Base-by-base conservation (phyloP, 257 asterid genomes). In the Eucommia ulmoides region DNA sequence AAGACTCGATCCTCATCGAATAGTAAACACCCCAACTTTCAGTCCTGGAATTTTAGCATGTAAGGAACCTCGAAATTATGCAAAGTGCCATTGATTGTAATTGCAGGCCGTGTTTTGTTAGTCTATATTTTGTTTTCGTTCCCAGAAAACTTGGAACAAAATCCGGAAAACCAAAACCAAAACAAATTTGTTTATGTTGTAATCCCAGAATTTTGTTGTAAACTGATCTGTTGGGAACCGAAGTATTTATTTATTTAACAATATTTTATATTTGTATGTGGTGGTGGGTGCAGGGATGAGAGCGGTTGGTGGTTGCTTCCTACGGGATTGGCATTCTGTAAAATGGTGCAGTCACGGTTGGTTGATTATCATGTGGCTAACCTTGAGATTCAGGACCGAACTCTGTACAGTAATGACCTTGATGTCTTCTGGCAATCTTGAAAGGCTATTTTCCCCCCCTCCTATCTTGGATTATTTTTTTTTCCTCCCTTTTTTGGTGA, bases 281-380 rank as follows among this genome's bases (percentile, higher is more conserved):
- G 41, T 49, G 12, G 20, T 58, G 18, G 38, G 26, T 42, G 45
- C 73, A 87, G 96, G 93, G 94, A 87, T 49, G 96, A 83, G 54
- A 80, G 87, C 66, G 93, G 94, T 51, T 80, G 94, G 94, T 87
- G 96, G 96, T 66, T 75, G 83, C 80, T 87, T 50, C 91, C 93
- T 48, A 68, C 66, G 41, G 96, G 87, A 24, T 74, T 87, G 53
- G 24, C 75, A 22, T 11, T 78, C 5, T 76, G 87, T 56, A 87
- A 83, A 78, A 51, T 63, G 22, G 42, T 70, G 47, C 94, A 87
- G 68, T 84, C 84, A 0, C 75, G 79, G 54, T 75, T 87, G 55
- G 75, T 87, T 50, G 82, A 87, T 65, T 87, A 59, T 56, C 96
- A 87, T 53, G 78, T 83, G 23, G 94, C 94, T 22, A 87, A 87